Evolutionary conservation across 2,329 filamentous ascomycete species (phyloP), one percentile per base, ranked within the genome.

Genomic region (Aspergillus amoenus): DNA sequence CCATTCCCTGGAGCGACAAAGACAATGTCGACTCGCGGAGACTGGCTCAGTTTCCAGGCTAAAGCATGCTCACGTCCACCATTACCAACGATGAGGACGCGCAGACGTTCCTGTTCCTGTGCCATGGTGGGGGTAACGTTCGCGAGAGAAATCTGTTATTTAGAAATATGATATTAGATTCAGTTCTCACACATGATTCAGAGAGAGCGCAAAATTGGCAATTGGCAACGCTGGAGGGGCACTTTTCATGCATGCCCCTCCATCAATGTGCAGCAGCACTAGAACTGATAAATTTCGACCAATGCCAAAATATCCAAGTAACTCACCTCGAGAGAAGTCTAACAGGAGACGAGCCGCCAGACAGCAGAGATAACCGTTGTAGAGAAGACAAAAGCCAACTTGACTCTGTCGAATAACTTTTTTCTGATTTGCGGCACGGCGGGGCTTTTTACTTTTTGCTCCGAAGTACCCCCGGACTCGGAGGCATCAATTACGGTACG

Each of bases 21-120:
- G 57, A 97, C 93, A 66, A 86, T 83, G 68, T 91, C 86, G 60
- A 96, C 90, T 45, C 83, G 82, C 42, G 87, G 81, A 15, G 92
- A 96, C 74, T 96, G 89, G 70, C 88, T 86, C 61, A 97, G 81
- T 78, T 95, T 97, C 93, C 93, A 97, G 42, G 93, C 92, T 61
- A 97, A 84, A 46, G 93, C 91, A 77, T 97, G 92, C 78, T 99
- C 94, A 68, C 94, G 88, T 67, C 93, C 94, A 65, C 94, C 94
- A 72, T 93, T 96, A 69, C 94, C 93, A 64, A 97, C 87, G 62
- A 97, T 86, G 62, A 97, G 87, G 66, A 97, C 82, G 66, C 87
- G 84, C 62, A 91, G 81, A 63, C 72, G 72, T 70, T 79, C 77
- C 64, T 74, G 72, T 70, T 79, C 77, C 64, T 74, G 71, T 55